Base-by-base conservation (phyloP, 2,329 filamentous ascomycete genomes). In the Neofusicoccum sp. region DNA sequence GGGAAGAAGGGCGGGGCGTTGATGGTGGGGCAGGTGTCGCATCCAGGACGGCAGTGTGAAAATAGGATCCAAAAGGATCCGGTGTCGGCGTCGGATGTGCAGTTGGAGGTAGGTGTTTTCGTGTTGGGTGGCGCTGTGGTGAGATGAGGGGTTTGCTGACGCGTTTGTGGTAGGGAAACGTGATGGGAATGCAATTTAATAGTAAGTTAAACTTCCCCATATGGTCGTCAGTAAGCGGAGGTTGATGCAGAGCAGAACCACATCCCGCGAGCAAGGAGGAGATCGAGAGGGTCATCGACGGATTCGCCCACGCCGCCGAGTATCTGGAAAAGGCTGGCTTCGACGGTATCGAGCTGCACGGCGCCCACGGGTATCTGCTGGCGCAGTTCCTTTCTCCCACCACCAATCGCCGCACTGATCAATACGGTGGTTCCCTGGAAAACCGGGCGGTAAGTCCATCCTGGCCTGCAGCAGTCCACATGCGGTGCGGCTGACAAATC, bases 261-360 rank as follows among this genome's bases (percentile, higher is more conserved):
- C 80, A 80, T 43, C 78, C 83, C 1, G 84, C 83, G 33, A 83
- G 81, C 0, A 74, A 82, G 29, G 77, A 79, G 12, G 85, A 88
- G 54, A 85, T 90, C 67, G 71, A 79, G 41, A 71, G 76, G 12
- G 71, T 90, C 65, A 41, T 64, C 29, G 64, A 76, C 70, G 65
- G 69, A 75, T 90, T 88, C 67, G 83, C 84, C 0, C 83, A 89
- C 67, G 81, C 85, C 0, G 85, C 85, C 0, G 83, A 84, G 67
- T 88, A 82, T 65, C 76, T 87, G 5, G 79, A 87, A 64, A 83
- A 85, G 70, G 86, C 86, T 0, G 87, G 88, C 2, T 90, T 74
- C 62, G 81, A 84, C 65, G 83, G 83, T 2, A 77, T 81, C 22
- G 66, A 82, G 65, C 70, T 82, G 6, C 80, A 82, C 65, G 79